Base-by-base conservation (phyloP, 176 grass and related monocot genomes). In the Urochloa ruziziensis region DNA sequence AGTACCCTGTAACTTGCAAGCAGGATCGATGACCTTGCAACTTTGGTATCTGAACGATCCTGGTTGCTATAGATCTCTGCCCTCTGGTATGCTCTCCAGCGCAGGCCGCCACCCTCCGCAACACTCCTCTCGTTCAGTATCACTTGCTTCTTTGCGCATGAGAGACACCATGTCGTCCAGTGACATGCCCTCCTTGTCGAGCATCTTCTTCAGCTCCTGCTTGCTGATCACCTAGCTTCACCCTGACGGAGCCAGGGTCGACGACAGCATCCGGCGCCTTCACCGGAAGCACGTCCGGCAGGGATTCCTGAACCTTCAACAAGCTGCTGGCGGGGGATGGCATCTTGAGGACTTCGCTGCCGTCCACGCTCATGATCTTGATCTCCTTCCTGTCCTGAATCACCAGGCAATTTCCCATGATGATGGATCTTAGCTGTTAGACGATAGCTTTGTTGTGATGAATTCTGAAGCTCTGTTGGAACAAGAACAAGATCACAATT, bases 361-460 rank as follows among this genome's bases (percentile, higher is more conserved):
- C 69, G 58, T 87, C 90, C 37, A 91, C 67, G 25, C 59, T 71
- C 75, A 70, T 72, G 49, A 93, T 81, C 73, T 91, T 87, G 66
- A 86, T 89, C 77, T 72, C 72, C 84, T 71, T 81, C 51, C 72
- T 73, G 53, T 59, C 73, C 25, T 83, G 67, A 62, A 83, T 80
- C 77, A 89, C 83, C 11, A 96, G 66, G 73, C 94, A 96, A 77
- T 96, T 96, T 5, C 94, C 94, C 94, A 96, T 96, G 67, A 27
- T 12, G 85, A 21, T 24, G 84, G 39, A 40, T 9, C 7, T 8
- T 40, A 40, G 48, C 6, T 83, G 64, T 17, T 4, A 52, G 14
- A 48, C 3, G 15, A 48, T 23, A 9, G 7, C 17, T 52, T 36
- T 51, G 52, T 61, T 18, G 69, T n/a, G 48, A 0, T 27, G 76